Percentiles rank a stretch among this genome's conserved stretches.
These are phyloP conservation scores for Ascocoryne sarcoides DNA, from an alignment of 2,329 filamentous ascomycete genomes.

Conservation along the genomic window DNA sequence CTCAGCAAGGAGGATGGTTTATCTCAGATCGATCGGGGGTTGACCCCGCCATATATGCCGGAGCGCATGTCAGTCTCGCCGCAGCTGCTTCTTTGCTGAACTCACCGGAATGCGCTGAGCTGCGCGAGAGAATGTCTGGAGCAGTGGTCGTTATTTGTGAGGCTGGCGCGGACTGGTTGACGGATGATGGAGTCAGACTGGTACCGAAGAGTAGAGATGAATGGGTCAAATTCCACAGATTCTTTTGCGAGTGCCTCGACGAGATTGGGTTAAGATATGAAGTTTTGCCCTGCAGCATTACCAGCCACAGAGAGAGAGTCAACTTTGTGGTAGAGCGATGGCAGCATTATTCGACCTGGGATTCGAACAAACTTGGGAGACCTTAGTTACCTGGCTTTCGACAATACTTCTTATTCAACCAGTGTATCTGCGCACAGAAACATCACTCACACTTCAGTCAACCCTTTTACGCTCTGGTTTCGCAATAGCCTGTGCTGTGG, in stretches of 20 bases:
- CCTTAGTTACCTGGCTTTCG: too few relatives aligned
- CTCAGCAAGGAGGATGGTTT: conserved; percentile 1
- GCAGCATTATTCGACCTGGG: too few relatives aligned
- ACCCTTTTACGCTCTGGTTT: too few relatives aligned
- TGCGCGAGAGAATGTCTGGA: conserved; percentile 2
- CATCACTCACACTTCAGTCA: too few relatives aligned
- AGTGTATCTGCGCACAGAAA: too few relatives aligned
- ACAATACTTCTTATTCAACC: too few relatives aligned
- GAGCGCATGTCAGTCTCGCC: conserved; percentile 2
- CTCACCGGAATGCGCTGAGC: conserved; percentile 2
- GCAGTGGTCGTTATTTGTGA: conserved; percentile 5
- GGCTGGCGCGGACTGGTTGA: conserved; percentile 7
- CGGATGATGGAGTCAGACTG: conserved; percentile 5
- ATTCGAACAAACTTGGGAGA: neutral
- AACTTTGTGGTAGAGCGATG: conserved; percentile 1
- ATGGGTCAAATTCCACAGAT: conserved; percentile 6
- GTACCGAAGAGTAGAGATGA: conserved; percentile 6
- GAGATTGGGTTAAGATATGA: conserved; percentile 4
- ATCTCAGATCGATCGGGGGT: conserved; percentile 3
- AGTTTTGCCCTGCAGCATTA: conserved; percentile 2
- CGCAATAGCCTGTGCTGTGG: too few relatives aligned
- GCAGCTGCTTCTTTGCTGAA: neutral
- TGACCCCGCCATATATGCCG: conserved; percentile 5
- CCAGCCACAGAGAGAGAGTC: conserved; percentile 2
- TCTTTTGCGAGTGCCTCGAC: conserved; percentile 8